Conservation (phyloP, 257 asterid genomes). For the Lavandula angustifolia region DNA sequence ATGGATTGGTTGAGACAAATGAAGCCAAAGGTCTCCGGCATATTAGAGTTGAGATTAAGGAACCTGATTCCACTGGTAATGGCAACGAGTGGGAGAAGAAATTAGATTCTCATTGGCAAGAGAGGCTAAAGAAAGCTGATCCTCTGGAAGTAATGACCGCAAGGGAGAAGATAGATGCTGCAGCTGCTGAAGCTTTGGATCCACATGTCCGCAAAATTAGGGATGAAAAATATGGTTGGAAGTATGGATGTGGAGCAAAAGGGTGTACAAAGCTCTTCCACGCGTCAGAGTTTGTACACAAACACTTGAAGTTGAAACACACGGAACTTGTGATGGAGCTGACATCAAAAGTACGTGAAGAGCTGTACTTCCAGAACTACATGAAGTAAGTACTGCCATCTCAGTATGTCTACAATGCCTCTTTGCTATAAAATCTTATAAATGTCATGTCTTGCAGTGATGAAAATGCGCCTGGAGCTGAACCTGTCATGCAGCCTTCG, state of each 20-base stretch:
- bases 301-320: slow-evolving; percentile 94
- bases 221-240: slow-evolving; percentile 99
- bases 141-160: slow-evolving; percentile 92
- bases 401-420: slow-evolving; percentile 13
- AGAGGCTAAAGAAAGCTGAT: slow-evolving; percentile 84
- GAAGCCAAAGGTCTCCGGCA: slow-evolving; percentile 95
- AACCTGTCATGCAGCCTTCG: slow-evolving; percentile 91
- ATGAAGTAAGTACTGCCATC: slow-evolving; percentile 67
- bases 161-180: slow-evolving; percentile 89
- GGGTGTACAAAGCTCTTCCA: slow-evolving; percentile 99
- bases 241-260: slow-evolving; percentile 99
- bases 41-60: slow-evolving; percentile 69
- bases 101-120: slow-evolving; percentile 81
- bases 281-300: slow-evolving; percentile 90
- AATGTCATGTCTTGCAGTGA: slow-evolving; percentile 59
- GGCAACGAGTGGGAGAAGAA: slow-evolving; percentile 87
- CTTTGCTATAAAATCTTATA: slow-evolving; percentile 27
- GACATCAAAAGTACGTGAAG: slow-evolving; percentile 87
- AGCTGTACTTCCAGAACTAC: slow-evolving; percentile 84
- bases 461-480: slow-evolving; percentile 93
- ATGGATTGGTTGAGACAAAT: slow-evolving; percentile 76
- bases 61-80: slow-evolving; percentile 45
- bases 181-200: slow-evolving; percentile 85
- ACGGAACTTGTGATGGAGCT: slow-evolving; percentile 72
- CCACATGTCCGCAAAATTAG: slow-evolving; percentile 92